Evolutionary conservation across 148 eudicot genomes (phyloP).

Genomic region (Dysphania ambrosioides): DNA sequence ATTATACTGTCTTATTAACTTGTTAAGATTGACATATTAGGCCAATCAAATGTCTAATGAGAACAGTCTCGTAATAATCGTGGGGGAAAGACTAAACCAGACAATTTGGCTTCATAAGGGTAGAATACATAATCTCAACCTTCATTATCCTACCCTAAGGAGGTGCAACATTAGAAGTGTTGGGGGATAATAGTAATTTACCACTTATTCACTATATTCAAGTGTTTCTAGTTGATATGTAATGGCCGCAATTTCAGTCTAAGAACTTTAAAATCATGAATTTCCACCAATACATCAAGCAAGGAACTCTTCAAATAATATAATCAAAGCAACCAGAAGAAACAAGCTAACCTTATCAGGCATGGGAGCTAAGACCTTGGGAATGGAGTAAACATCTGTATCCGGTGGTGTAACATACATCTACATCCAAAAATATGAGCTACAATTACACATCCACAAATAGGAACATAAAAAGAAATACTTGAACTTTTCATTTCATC

Average conservation of each 20-base stretch:
- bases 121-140: neutral
- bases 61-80: neutral
- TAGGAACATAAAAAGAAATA: too few relatives aligned
- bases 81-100: neutral
- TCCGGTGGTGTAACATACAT: constrained; percentile 99
- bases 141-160: neutral
- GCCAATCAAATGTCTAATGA: neutral
- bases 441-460: constrained; percentile 9
- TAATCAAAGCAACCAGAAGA: constrained; percentile 3
- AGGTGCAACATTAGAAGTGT: neutral
- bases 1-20: neutral
- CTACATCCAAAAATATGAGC: constrained; percentile 33
- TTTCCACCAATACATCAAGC: neutral
- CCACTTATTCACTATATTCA: neutral
- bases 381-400: constrained; percentile 87
- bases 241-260: neutral
- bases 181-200: neutral
- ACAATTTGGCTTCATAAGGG: neutral
- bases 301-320: neutral
- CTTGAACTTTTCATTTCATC: too few relatives aligned
- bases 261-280: neutral
- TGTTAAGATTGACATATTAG: neutral
- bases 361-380: constrained; percentile 93
- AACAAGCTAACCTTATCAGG: constrained; percentile 72
- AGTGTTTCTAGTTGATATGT: neutral